Evolutionary conservation across 2,329 filamentous ascomycete genomes (phyloP), one percentile per base, ranked within the genome.

Genomic region (Didymella keratinophila): DNA sequence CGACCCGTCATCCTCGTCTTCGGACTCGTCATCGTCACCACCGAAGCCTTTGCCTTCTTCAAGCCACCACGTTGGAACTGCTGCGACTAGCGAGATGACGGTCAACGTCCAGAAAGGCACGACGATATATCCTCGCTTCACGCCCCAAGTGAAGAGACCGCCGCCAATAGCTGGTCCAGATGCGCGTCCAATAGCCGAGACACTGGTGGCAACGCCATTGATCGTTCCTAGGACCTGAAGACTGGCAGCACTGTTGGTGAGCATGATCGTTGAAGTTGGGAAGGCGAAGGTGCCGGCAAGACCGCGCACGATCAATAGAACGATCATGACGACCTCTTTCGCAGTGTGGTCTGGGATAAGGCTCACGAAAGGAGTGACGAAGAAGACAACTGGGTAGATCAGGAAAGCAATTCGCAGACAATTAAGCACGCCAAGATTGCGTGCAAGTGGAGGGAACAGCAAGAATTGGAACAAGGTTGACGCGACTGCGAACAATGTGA

Each of bases 191-290:
- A 97, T 76, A 0, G 91, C 93, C 63, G 88, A 89, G 32, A 93
- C 87, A 55, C 89, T 90, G 0, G 93, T 97, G 0, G 92, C 93
- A 61, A 97, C 87, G 2, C 94, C 95, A 71, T 98, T 98, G 54
- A 98, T 79, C 0, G 93, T 97, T 1, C 93, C 93, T 5, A 98
- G 84, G 10, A 96, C 86, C 42, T 84, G 81, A 16, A 97, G 80
- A 53, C 89, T 93, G 1, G 83, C 78, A 4, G 92, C 92, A 10
- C 89, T 92, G 78, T 97, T 97, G 27, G 93, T 97, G 36, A 98
- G 84, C 46, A 98, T 82, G 67, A 98, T 97, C 6, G 92, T 96
- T 25, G 86, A 89, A 70, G 91, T 95, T 0, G 95, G 94, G 74
- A 97, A 97, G 0, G 90, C 90, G 70, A 97, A 89, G 63, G 96